Conservation (phyloP, 495 filamentous ascomycete genomes). For the Melanomma pulvis-pyrius region DNA sequence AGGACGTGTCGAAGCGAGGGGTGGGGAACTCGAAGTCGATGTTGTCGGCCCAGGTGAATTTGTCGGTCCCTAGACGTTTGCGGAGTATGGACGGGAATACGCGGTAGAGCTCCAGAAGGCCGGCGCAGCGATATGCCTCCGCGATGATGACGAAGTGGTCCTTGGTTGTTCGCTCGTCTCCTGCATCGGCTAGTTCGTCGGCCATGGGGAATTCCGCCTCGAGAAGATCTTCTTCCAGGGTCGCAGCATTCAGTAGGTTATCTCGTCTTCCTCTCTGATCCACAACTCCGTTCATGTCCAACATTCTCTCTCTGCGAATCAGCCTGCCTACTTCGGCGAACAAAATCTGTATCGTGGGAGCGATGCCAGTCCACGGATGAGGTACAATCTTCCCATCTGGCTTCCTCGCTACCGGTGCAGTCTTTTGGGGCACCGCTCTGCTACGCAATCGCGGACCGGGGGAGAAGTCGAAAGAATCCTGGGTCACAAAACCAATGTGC, state of each 20-base stretch:
- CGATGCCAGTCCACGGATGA: constrained; percentile 64
- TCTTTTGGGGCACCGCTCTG: constrained; percentile 30
- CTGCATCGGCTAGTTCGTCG: constrained; percentile 56
- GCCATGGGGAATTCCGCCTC: constrained; percentile 53
- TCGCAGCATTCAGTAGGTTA: constrained; percentile 52
- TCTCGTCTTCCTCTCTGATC: constrained; percentile 35
- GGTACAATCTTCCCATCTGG: constrained; percentile 43
- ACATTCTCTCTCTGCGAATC: constrained; percentile 53
- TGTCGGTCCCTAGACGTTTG: constrained; percentile 45
- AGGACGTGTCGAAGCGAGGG: constrained; percentile 24
- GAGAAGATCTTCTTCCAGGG: constrained; percentile 57
- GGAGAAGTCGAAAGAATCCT: constrained; percentile 39
- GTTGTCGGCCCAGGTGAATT: constrained; percentile 33
- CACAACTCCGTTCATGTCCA: constrained; percentile 10
- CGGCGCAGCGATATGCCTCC: constrained; percentile 59
- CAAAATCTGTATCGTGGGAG: constrained; percentile 56
- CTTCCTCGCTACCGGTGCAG: constrained; percentile 17
- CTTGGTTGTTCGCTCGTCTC: constrained; percentile 59
- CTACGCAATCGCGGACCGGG: constrained; percentile 42
- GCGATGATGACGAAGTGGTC: constrained; percentile 61
- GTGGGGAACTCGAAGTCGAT: constrained; percentile 31
- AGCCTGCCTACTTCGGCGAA: constrained; percentile 60
- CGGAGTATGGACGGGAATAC: constrained; percentile 57
- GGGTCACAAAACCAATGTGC: constrained; percentile 60
- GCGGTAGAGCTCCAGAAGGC: constrained; percentile 59